Base-by-base conservation (phyloP, 768 basidiomycete species). In the Suillus subluteus region DNA sequence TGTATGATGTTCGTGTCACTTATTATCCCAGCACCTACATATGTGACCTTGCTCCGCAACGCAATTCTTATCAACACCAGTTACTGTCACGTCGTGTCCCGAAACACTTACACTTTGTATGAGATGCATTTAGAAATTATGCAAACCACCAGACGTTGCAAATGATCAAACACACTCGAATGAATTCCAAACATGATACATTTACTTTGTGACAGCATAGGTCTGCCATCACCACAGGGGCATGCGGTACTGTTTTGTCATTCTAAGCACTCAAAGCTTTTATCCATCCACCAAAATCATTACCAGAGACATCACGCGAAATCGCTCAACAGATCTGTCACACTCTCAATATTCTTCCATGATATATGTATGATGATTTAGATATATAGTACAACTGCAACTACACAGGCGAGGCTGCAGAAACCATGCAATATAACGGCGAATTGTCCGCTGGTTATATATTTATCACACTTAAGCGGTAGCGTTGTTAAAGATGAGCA, bases 401-500 rank as follows among this genome's bases (percentile, higher is more conserved):
- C 35, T 56, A 56, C 9, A 6, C 21, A 32, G 54, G 40, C 16
- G 26, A 26, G 58, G 40, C 2, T 18, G 30, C 21, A 54, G 48
- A 32, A 40, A 32, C 37, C 46, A 66, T 16, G 30, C 41, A 56
- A 13, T 44, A 68, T 56, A 58, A 62, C 54, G 67, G 66, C 58
- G 59, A n/a, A 32, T 44, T 65, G 43, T 26, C 56, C 48, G 56
- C 67, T 58, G 35, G 48, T 5, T 1, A 37, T 37, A 41, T 26
- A n/a, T 50, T 11, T 16, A 62, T 40, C 62, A 41, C 32, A 35
- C 32, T 74, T 62, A 73, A 3, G 54, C 62, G 8, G 91, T 92
- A 7, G 86, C 89, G 70, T 95, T 95, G 83, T 95, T 95, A 82
- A 86, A 95, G 69, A 92, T 84, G 73, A 96, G 82, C 75, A 87